phyloP scores from a whole-genome alignment of 23 red algal species.

The Gracilaria vermiculophylla region DNA sequence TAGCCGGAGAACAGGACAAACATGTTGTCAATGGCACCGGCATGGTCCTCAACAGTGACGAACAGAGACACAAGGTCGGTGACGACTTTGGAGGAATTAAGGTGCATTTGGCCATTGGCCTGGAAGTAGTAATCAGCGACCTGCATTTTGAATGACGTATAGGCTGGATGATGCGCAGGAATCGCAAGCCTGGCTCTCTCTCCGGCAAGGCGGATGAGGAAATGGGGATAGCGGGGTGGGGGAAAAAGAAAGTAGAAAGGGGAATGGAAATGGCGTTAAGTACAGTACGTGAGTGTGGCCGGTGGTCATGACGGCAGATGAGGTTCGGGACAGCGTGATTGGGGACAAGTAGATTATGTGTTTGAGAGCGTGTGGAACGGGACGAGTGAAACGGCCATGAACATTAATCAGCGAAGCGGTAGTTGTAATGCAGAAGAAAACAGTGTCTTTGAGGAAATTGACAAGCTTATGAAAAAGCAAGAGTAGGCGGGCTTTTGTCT shows the following conservation, averaged over 20 bases:
- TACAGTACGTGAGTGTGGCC: not conserved
- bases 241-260: not conserved
- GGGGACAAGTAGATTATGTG: not conserved
- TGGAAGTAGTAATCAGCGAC: conserved; percentile 25
- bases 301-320: not conserved
- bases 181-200: not conserved
- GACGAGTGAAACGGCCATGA: not conserved
- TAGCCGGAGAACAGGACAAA: conserved; percentile 88
- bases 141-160: not conserved
- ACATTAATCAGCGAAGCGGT: not conserved
- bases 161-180: not conserved
- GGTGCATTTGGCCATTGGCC: conserved; percentile 6
- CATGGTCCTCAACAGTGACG: conserved; percentile 61
- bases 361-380: not conserved
- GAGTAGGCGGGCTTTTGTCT: not conserved
- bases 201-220: not conserved
- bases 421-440: not conserved
- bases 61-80: conserved; percentile 8
- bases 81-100: conserved; percentile 26
- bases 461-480: not conserved
- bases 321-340: not conserved
- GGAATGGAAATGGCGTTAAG: not conserved
- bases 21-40: conserved; percentile 61
- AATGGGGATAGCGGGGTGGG: not conserved
- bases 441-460: not conserved